Evolutionary conservation across 768 basidiomycete genomes (phyloP).

Genomic region (Hericium alpestre): DNA sequence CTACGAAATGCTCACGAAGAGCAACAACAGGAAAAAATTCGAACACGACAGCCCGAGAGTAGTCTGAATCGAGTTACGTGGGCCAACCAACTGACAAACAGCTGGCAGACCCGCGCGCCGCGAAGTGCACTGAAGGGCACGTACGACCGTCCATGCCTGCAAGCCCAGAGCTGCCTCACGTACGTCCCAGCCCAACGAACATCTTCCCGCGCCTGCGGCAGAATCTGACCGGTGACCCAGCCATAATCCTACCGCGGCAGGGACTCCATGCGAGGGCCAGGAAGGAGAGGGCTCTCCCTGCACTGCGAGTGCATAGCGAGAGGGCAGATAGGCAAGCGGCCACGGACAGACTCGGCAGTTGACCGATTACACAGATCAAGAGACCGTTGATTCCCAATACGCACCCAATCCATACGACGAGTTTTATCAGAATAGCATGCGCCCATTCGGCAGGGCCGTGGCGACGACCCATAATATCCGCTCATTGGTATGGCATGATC

Average conservation of each 20-base stretch:
- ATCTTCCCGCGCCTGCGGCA: not conserved
- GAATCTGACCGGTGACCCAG: not conserved
- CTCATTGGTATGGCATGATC: not conserved
- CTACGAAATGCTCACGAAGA: not conserved
- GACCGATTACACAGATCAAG: not conserved
- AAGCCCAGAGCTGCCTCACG: not conserved
- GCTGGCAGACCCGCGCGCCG: not conserved
- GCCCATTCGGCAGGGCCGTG: not conserved
- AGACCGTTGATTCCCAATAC: not conserved
- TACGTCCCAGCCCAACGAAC: not conserved
- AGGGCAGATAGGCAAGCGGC: too few relatives aligned
- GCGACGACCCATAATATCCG: not conserved
- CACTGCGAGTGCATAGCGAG: not conserved
- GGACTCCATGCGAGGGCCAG: not conserved
- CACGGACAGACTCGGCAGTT: not conserved
- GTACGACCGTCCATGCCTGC: not conserved
- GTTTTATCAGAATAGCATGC: not conserved
- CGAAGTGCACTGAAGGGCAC: not conserved
- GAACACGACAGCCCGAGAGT: not conserved
- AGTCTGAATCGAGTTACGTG: not conserved
- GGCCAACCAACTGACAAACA: not conserved
- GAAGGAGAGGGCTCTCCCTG: not conserved
- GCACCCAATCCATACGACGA: not conserved
- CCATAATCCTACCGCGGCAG: not conserved
- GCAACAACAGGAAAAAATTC: not conserved